Base-by-base conservation (phyloP, 345 rosid species). In the Luvunga scandens region DNA sequence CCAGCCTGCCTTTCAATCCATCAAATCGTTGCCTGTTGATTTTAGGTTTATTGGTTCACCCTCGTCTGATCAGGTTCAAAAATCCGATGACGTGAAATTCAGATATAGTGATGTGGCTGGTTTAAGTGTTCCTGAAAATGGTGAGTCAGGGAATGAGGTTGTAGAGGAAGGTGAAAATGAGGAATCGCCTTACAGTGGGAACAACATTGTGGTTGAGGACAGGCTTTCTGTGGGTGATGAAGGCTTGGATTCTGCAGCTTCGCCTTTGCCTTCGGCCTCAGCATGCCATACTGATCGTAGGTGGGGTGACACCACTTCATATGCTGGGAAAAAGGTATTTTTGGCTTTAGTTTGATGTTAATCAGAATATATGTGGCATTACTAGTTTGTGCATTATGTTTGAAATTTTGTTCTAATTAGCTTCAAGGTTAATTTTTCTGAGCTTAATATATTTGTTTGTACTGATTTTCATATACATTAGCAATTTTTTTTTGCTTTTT, bases 231-330 rank as follows among this genome's bases (percentile, higher is more conserved):
- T 63, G 2, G 82, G 73, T 59, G 86, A 88, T 79, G 93, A 78
- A 68, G 90, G 90, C 72, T 65, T 73, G 72, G 97, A 84, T 80
- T 69, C 87, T 67, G 85, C 69, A 60, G 69, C 87, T 73, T 71
- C 64, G 48, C 85, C 91, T 61, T 81, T 86, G 80, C 90, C 91
- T 82, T 87, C 87, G 67, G 72, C 81, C 66, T 84, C 92, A 21
- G 39, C 72, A 39, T 87, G 87, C 77, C 85, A 48, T 69, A 89
- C 73, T 65, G 95, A 92, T 55, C 81, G 86, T 27, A 87, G 90
- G 84, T 94, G 98, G 99, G 83, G 86, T 38, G 98, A 96, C 79
- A 90, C 91, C 83, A 87, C 81, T 70, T 86, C 93, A 14, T 94
- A 89, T 76, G 84, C 89, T 64, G 73, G 88, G 68, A 96, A 92